Evolutionary conservation across 805 yeast genomes (phyloP).

Genomic region (Kluyveromyces siamensis): DNA sequence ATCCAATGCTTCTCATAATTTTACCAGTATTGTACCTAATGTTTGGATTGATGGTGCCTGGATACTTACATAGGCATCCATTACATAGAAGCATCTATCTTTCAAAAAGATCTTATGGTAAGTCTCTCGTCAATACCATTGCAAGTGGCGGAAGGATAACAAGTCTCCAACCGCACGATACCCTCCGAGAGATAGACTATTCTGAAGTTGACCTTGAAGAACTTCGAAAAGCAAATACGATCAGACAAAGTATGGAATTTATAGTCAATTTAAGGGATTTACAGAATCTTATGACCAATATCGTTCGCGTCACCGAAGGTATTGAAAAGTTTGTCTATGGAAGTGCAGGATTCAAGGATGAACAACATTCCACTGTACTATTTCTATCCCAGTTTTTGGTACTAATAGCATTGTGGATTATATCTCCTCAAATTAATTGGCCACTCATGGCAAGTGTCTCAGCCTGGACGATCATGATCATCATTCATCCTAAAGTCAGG

Average conservation of each 20-base stretch:
- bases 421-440: conserved; percentile 57
- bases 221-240: conserved; percentile 18
- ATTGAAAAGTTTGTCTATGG: conserved; percentile 50
- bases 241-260: conserved; percentile 33
- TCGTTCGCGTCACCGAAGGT: conserved; percentile 41
- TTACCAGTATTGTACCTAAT: conserved; percentile 53
- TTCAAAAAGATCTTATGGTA: conserved; percentile 41
- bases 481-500: conserved; percentile 51
- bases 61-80: conserved; percentile 63
- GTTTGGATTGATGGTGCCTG: conserved; percentile 57
- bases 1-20: conserved; percentile 60
- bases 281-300: conserved; percentile 52
- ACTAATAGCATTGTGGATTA: conserved; percentile 33
- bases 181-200: conserved; percentile 6
- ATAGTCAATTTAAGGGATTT: conserved; percentile 60
- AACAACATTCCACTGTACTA: conserved; percentile 53
- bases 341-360: conserved; percentile 64
- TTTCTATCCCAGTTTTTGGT: conserved; percentile 34
- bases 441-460: conserved; percentile 41
- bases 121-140: conserved; percentile 38
- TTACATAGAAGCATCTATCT: conserved; percentile 35
- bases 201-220: conserved; percentile 8
- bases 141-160: conserved; percentile 15
- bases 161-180: conserved; percentile 7
- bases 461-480: conserved; percentile 47